Evolutionary conservation across 495 filamentous ascomycete genomes (phyloP), one percentile per base, ranked within the genome.

Genomic region (Tetracladium setigerum): DNA sequence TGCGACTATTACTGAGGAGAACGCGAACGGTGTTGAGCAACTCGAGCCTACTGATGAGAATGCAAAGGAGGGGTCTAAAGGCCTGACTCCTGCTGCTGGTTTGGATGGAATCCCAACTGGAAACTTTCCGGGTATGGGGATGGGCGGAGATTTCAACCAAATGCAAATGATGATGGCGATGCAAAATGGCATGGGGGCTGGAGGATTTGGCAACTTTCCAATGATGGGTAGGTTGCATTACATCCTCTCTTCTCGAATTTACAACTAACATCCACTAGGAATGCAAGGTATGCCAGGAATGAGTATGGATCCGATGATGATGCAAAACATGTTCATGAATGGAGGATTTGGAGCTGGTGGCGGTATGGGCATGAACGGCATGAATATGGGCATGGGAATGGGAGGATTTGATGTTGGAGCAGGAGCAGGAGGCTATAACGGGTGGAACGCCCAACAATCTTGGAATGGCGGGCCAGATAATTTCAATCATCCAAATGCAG

Each of bases 361-460:
- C 64, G 82, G 81, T 71, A 89, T 89, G 84, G 86, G 83, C 77
- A 91, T 91, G 84, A 83, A 82, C 78, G 83, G 83, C 72, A 89
- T 89, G 86, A 86, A 81, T 71, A 86, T 83, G 78, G 86, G 83
- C 66, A 89, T 92, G 86, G 82, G 82, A 58, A 82, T 83, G 79
- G 85, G 82, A 68, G 86, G 82, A 56, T 90, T 79, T 74, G 79
- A 82, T 73, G 54, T 53, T 15, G 53, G 53, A 53, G 51, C 57
- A 45, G 54, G 57, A 14, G 18, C 22, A 27, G 22, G 22, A 27
- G 56, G 56, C 31, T 59, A 55, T 53, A 59, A 75, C 70, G 75
- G 71, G 62, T 83, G 79, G 79, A 79, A 72, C 71, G 72, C 73
- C 63, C 76, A 83, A 65, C 77, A 79, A 74, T 73, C 70, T 73